A percentile compares a stretch with the other conserved stretches of the same genome.
Conservation (phyloP, 192 early-diverging fungal genomes). For the Piromyces sp. region DNA sequence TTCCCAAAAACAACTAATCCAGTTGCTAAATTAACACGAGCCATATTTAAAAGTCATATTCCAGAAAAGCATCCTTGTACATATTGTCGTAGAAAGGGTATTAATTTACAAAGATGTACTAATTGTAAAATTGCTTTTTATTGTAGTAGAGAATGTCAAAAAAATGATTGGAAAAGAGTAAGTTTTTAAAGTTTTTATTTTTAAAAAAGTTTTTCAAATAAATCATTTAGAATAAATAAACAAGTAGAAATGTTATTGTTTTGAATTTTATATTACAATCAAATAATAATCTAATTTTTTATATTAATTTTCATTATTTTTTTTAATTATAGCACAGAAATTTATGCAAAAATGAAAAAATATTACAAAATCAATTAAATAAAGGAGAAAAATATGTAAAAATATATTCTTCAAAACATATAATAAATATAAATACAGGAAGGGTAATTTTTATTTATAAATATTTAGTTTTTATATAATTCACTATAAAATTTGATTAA, state of each 20-base stretch:
- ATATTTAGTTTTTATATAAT: too few species aligned
- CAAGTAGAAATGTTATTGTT: too few species aligned
- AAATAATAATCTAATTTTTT: too few species aligned
- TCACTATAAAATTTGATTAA: too few species aligned
- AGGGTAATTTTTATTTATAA: not conserved
- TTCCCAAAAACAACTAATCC: not conserved
- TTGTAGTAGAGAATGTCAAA: not conserved
- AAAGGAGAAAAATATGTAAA: not conserved
- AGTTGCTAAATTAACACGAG: not conserved
- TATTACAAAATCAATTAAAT: not conserved
- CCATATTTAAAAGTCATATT: not conserved
- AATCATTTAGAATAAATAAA: too few species aligned
- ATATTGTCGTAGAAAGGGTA: not conserved
- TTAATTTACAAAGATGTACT: not conserved
- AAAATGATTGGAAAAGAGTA: not conserved
- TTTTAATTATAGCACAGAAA: not conserved
- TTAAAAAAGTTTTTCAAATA: too few species aligned
- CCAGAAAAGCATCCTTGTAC: not conserved
- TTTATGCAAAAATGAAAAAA: not conserved
- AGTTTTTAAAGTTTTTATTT: not conserved
- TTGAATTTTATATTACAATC: too few species aligned
- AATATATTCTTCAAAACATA: not conserved
- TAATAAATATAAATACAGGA: not conserved
- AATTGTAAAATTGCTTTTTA: not conserved
- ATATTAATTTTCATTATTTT: too few species aligned